Conservation (phyloP, 176 grass and related monocot species). For the Triticum urartu region DNA sequence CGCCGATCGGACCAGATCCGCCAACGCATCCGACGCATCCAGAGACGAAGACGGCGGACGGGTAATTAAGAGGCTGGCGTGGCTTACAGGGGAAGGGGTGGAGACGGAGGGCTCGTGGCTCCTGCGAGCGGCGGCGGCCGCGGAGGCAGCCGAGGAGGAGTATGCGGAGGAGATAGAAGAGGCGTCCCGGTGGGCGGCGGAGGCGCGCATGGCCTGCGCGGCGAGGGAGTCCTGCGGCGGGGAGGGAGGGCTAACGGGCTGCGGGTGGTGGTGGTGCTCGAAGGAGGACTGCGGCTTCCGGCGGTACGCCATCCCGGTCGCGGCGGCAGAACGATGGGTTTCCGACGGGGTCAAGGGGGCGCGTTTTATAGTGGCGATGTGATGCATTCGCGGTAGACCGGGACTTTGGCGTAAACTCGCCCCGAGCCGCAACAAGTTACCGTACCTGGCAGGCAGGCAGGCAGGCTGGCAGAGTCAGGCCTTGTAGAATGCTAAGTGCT, state of each 20-base stretch:
- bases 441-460: no score
- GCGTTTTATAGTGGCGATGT: background rate
- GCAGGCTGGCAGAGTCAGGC: no score
- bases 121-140: slow-evolving; percentile 37
- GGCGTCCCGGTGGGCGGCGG: slow-evolving; percentile 87
- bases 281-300: slow-evolving; percentile 40
- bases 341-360: background rate
- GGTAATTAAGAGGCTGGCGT: background rate
- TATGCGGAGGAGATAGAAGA: slow-evolving; percentile 93
- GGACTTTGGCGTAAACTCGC: background rate
- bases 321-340: slow-evolving; percentile 15
- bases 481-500: no score
- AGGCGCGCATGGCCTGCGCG: slow-evolving; percentile 92
- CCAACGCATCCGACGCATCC: slow-evolving; percentile 28
- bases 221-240: slow-evolving; percentile 68
- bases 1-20: slow-evolving; percentile 45
- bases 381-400: background rate
- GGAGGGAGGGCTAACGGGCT: slow-evolving; percentile 33
- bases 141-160: slow-evolving; percentile 45
- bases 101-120: slow-evolving; percentile 50
- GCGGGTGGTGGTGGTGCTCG: slow-evolving; percentile 29
- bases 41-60: background rate
- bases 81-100: slow-evolving; percentile 43
- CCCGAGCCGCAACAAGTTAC: background rate
- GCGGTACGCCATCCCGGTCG: slow-evolving; percentile 45